phyloP scores from a whole-genome alignment of 306 rosid genomes.

The Delonix regia region DNA sequence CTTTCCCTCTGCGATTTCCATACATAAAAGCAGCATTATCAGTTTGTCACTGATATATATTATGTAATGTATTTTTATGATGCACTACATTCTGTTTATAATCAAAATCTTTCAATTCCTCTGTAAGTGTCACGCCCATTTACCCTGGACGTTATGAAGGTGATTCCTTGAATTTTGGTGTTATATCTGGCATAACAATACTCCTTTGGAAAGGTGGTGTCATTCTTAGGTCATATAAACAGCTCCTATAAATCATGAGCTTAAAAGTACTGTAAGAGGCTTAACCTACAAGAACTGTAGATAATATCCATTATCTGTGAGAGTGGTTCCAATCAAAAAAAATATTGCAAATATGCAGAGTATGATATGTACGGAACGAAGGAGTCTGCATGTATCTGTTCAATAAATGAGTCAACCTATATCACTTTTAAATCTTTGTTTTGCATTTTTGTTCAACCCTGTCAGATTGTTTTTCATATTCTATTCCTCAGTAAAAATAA shows the following conservation, averaged over 20 bases:
- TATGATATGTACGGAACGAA: not conserved
- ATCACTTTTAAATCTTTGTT: not conserved
- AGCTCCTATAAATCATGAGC: not conserved
- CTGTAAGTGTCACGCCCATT: slow-evolving; percentile 1
- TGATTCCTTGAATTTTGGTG: not conserved
- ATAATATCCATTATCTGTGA: not conserved
- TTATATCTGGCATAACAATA: not conserved
- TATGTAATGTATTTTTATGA: not conserved
- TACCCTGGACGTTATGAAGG: not conserved
- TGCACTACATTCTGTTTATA: not conserved
- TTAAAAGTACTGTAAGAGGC: not conserved
- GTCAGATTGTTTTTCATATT: not conserved
- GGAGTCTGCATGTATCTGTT: not conserved
- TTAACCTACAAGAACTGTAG: slow-evolving; percentile 2
- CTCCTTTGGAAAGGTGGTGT: not conserved
- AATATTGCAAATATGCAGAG: not conserved
- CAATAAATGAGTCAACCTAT: not conserved
- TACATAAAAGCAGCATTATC: slow-evolving; percentile 2
- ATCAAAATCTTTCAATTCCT: slow-evolving; percentile 18
- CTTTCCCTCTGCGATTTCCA: slow-evolving; percentile 30
- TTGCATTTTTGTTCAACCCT: not conserved
- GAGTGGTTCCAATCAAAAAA: not conserved
- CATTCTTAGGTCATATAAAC: not conserved
- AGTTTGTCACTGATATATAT: not conserved
- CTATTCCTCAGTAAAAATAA: not conserved